A percentile compares a stretch with the other conserved stretches of the same genome.
These are phyloP conservation scores for Secale cereale DNA, from an alignment of 176 grass and related monocot species.

Conservation along the genomic window DNA sequence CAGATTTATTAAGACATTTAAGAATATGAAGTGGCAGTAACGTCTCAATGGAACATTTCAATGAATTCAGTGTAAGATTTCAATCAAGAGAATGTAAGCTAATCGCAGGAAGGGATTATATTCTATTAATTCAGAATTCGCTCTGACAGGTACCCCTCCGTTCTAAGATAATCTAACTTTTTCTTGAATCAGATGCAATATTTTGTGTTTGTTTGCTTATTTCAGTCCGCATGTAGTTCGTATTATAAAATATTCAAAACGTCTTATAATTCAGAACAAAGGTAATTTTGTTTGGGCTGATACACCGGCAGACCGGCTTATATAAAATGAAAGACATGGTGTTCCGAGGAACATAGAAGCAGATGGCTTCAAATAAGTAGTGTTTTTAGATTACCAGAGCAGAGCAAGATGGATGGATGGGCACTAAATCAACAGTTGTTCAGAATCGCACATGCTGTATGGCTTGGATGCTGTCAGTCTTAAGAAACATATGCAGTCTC, in stretches of 20 bases:
- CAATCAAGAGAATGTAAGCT: conserved; percentile 8
- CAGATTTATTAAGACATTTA: not conserved
- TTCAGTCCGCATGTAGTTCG: too few species aligned
- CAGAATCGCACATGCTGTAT: not conserved
- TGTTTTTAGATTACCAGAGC: not conserved
- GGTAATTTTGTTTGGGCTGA: not conserved
- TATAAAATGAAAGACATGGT: not conserved
- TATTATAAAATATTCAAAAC: too few species aligned
- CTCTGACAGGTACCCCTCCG: not conserved
- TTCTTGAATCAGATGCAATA: too few species aligned
- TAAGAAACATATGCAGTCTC: not conserved
- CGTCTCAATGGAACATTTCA: not conserved
- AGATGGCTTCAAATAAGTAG: not conserved
- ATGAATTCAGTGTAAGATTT: not conserved
- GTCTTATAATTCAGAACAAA: too few species aligned
- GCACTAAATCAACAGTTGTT: not conserved
- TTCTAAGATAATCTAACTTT: too few species aligned
- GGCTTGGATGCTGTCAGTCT: not conserved
- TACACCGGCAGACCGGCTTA: not conserved
- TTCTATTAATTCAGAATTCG: not conserved
- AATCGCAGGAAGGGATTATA: not conserved
- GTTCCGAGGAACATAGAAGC: not conserved
- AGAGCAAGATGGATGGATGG: not conserved
- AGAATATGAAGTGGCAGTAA: not conserved
- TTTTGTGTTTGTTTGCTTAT: too few species aligned